Base-by-base conservation (phyloP, 805 yeast species). In the Wickerhamomyces canadensis region DNA sequence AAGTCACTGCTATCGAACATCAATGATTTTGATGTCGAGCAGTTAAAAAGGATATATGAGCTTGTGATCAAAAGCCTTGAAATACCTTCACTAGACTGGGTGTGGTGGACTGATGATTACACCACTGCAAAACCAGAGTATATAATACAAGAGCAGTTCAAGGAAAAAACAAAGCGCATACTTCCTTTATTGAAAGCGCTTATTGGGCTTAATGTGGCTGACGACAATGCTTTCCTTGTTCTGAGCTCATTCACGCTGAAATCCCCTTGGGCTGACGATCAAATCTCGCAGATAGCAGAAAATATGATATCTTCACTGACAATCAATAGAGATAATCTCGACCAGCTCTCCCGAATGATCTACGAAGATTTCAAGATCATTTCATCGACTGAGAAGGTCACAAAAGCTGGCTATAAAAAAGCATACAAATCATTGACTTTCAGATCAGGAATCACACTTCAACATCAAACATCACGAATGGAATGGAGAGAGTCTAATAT, bases 351-450 rank as follows among this genome's bases (percentile, higher is more conserved):
- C 1, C 6, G 26, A 3, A 26, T 10, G 3, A 34, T 51, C 2
- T 38, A 38, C 15, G 26, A 32, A 0, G 48, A 50, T 18, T 38
- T 52, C 31, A 34, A 34, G 14, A 25, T 17, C 3, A 25, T 52
- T n/a, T 4, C 24, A 4, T 34, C 33, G 13, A 36, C 25, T 3
- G 31, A 37, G 3, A 47, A 41, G 21, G 27, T 51, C 3, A 43
- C 53, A 1, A 35, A 33, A 14, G 54, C 57, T 2, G 57, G 57
- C 5, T 48, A 47, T 35, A 43, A 31, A 17, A 49, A 35, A 31
- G n/a, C 44, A 3, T 30, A 19, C 16, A 11, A 17, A 6, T 6
- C 35, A 8, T 12, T 24, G 12, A 42, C 43, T 4, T 33, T 52
- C 6, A 39, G 32, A 13, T 51, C 57, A 7, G 31, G 19, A 34